Evolutionary conservation across 2,329 filamentous ascomycete genomes (phyloP).

Genomic region (Emergomyces africanus): DNA sequence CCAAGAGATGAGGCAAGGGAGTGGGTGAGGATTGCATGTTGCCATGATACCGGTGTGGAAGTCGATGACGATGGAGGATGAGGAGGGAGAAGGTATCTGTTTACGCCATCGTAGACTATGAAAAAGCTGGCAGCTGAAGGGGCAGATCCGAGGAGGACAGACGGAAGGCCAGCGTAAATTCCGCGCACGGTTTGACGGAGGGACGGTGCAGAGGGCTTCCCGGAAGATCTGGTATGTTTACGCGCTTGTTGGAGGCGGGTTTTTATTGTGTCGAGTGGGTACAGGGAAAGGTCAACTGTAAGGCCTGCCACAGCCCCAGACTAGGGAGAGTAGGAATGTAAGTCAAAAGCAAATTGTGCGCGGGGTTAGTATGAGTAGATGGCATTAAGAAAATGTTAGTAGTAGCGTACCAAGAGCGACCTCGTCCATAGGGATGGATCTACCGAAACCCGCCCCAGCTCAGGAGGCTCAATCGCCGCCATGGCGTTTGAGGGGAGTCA

Average conservation of each 20-base stretch:
- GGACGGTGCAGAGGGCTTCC: slow-evolving; percentile 38
- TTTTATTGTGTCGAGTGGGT: slow-evolving; percentile 96
- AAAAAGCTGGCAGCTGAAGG: slow-evolving; percentile 96
- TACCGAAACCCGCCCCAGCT: slow-evolving; percentile 20
- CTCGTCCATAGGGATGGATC: slow-evolving; percentile 32
- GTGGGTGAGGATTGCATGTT: slow-evolving; percentile 42
- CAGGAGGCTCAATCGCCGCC: slow-evolving; percentile 17
- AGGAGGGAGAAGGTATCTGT: slow-evolving; percentile 37
- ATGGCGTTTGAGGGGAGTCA: slow-evolving; percentile 2
- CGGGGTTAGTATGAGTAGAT: not conserved
- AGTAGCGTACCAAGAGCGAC: slow-evolving; percentile 25
- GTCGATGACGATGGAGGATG: slow-evolving; percentile 15
- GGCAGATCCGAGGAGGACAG: slow-evolving; percentile 77
- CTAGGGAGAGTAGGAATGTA: slow-evolving; percentile 22
- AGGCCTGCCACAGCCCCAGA: slow-evolving; percentile 88
- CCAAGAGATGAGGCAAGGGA: slow-evolving; percentile 78
- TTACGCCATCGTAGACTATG: slow-evolving; percentile 76
- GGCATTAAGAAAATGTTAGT: not conserved
- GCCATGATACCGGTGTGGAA: slow-evolving; percentile 21
- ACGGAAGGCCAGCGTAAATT: slow-evolving; percentile 86
- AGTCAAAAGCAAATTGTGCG: not conserved
- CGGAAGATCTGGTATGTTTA: slow-evolving; percentile 41
- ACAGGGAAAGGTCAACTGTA: slow-evolving; percentile 92
- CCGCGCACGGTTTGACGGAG: slow-evolving; percentile 76
- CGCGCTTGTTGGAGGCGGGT: slow-evolving; percentile 66